Percentiles rank a stretch among this genome's conserved stretches.
phyloP scores from a whole-genome alignment of 345 rosid species.

The Aethionema arabicum region DNA sequence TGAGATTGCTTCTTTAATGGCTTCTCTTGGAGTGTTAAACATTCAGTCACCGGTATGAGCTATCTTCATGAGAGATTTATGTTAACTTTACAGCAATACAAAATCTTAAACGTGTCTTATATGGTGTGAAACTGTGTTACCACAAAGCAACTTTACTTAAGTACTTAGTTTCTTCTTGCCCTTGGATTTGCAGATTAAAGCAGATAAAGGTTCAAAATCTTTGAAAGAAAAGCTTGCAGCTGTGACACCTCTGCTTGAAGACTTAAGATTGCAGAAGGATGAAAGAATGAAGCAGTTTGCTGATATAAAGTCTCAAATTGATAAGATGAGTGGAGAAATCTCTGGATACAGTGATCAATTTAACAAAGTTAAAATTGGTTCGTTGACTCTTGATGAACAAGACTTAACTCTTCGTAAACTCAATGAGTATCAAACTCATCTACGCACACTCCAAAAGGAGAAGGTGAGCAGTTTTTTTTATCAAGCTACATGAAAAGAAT shows the following conservation, averaged over 20 bases:
- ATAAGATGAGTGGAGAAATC: slow-evolving; percentile 78
- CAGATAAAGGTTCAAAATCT: slow-evolving; percentile 54
- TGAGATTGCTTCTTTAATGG: slow-evolving; percentile 83
- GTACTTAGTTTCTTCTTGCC: not conserved
- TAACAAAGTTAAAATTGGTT: slow-evolving; percentile 32
- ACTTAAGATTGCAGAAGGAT: slow-evolving; percentile 66
- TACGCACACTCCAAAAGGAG: slow-evolving; percentile 76
- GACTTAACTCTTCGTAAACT: slow-evolving; percentile 83
- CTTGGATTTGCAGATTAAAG: slow-evolving; percentile 45
- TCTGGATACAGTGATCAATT: slow-evolving; percentile 54
- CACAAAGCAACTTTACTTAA: too few species aligned
- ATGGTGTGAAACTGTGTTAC: too few species aligned
- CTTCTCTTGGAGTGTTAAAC: slow-evolving; percentile 62
- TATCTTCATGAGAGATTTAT: too few species aligned
- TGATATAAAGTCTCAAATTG: slow-evolving; percentile 70
- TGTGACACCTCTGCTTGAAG: slow-evolving; percentile 73
- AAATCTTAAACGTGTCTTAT: too few species aligned
- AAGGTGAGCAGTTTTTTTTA: slow-evolving; percentile 47
- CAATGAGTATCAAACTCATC: slow-evolving; percentile 70
- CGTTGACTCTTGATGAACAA: slow-evolving; percentile 69
- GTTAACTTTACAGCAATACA: too few species aligned
- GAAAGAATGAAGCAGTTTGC: slow-evolving; percentile 76
- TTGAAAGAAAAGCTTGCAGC: slow-evolving; percentile 76
- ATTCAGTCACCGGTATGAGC: slow-evolving; percentile 26
- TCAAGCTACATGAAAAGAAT: not conserved